phyloP scores from a whole-genome alignment of 371 early-diverging fungal species.

The Paramicrosporidium saccamoebae region DNA sequence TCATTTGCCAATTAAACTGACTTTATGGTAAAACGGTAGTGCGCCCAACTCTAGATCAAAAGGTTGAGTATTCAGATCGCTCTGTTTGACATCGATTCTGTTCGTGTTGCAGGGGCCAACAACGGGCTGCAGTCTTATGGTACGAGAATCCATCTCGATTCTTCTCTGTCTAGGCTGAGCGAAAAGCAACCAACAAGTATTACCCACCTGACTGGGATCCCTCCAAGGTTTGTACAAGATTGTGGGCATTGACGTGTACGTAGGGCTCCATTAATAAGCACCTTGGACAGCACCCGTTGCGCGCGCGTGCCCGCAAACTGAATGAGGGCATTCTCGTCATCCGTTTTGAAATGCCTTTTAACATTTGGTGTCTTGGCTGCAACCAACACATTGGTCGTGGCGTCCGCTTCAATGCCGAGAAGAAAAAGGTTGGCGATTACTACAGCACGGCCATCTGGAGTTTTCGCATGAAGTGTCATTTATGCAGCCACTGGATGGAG shows the following conservation, averaged over 20 bases:
- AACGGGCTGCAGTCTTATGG: neutral
- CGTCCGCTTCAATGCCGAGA: constrained; percentile 75
- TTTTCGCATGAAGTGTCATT: constrained; percentile 70
- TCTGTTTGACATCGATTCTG: neutral
- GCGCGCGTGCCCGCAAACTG: constrained; percentile 53
- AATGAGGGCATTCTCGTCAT: constrained; percentile 63
- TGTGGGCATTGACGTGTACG: neutral
- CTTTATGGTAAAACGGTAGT: too few relatives aligned
- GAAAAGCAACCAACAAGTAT: constrained; percentile 68
- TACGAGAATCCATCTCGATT: neutral
- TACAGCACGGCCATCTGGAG: constrained; percentile 48
- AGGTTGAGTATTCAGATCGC: neutral
- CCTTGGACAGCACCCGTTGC: constrained; percentile 54
- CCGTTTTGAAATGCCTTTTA: constrained; percentile 64
- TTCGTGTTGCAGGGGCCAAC: neutral
- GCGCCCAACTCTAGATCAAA: neutral
- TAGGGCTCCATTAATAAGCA: constrained; percentile 46
- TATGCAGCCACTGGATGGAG: constrained; percentile 53
- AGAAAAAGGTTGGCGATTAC: constrained; percentile 62
- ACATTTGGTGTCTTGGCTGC: constrained; percentile 63
- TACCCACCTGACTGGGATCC: constrained; percentile 84
- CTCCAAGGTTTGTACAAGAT: constrained; percentile 4
- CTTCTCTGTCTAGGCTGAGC: constrained; percentile 20
- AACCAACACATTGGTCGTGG: constrained; percentile 50
- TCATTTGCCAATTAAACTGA: too few relatives aligned